These are phyloP conservation scores for Xylaria longipes DNA, from an alignment of 495 filamentous ascomycete species.

Conservation along the genomic window DNA sequence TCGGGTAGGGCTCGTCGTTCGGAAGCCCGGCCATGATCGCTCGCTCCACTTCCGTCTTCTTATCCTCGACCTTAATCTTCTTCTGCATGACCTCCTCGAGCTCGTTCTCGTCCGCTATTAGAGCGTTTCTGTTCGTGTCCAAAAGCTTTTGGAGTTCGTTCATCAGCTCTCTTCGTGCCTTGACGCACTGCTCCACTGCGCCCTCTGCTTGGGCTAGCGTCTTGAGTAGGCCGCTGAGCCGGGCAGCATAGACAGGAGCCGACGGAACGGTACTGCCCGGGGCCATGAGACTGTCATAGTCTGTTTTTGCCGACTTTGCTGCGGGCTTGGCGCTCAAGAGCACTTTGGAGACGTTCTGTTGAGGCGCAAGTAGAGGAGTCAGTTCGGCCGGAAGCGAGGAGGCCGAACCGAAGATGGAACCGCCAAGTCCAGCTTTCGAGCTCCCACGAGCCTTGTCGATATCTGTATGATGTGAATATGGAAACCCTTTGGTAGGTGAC, in stretches of 20 bases:
- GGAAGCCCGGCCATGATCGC: slow-evolving; percentile 80
- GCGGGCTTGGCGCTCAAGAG: slow-evolving; percentile 65
- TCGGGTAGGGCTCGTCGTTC: slow-evolving; percentile 43
- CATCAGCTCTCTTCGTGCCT: slow-evolving; percentile 79
- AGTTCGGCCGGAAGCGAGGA: slow-evolving; percentile 75
- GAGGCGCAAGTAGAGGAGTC: slow-evolving; percentile 71
- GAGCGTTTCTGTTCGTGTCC: slow-evolving; percentile 70
- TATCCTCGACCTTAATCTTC: slow-evolving; percentile 70
- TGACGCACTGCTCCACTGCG: slow-evolving; percentile 88
- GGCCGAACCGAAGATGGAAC: slow-evolving; percentile 71
- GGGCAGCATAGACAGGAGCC: slow-evolving; percentile 89
- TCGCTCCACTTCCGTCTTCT: slow-evolving; percentile 86
- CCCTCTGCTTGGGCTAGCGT: slow-evolving; percentile 88
- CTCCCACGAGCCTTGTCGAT: slow-evolving; percentile 76
- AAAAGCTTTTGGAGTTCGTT: slow-evolving; percentile 83
- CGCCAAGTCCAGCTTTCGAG: slow-evolving; percentile 68
- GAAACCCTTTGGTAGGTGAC: neutral
- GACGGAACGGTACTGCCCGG: slow-evolving; percentile 68
- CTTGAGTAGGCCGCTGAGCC: slow-evolving; percentile 85
- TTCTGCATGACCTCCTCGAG: slow-evolving; percentile 64
- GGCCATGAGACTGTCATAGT: slow-evolving; percentile 83
- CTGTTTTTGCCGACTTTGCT: slow-evolving; percentile 70
- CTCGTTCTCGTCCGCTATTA: slow-evolving; percentile 70
- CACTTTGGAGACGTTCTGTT: slow-evolving; percentile 75
- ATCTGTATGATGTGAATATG: slow-evolving; percentile 56